Conservation (phyloP, 1,139 yeast genomes). For the Hansenula sp. region DNA sequence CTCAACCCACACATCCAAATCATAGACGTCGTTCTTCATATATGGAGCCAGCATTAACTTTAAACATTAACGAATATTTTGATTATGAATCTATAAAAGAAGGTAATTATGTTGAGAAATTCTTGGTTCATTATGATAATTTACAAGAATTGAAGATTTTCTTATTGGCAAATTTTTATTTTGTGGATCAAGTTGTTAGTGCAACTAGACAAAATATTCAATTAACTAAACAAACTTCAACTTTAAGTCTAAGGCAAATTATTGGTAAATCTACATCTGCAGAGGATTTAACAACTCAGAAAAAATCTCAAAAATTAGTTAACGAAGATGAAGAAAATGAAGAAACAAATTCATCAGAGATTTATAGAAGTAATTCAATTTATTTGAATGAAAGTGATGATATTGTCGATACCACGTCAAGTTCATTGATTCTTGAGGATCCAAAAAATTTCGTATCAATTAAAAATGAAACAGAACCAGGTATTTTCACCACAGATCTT, state of each 20-base stretch:
- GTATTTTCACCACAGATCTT: conserved; percentile 25
- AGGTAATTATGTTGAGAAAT: conserved; percentile 28
- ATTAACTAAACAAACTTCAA: conserved; percentile 14
- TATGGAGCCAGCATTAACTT: conserved; percentile 9
- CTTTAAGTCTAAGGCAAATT: conserved; percentile 17
- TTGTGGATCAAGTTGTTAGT: conserved; percentile 23
- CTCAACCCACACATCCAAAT: not conserved
- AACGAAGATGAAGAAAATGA: conserved; percentile 1
- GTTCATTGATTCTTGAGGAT: conserved; percentile 28
- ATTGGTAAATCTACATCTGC: conserved; percentile 8
- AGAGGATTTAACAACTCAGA: not conserved
- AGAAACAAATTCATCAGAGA: not conserved
- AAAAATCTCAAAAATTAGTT: not conserved
- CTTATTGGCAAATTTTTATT: conserved; percentile 28
- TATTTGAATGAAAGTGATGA: conserved; percentile 17
- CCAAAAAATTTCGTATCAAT: conserved; percentile 29
- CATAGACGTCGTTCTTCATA: conserved; percentile 11
- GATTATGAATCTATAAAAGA: conserved; percentile 29
- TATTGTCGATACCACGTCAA: conserved; percentile 8
- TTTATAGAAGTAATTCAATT: conserved; percentile 14
- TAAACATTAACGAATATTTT: conserved; percentile 25
- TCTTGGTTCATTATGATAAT: conserved; percentile 41
- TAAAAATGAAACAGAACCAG: conserved; percentile 32
- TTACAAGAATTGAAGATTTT: conserved; percentile 37
- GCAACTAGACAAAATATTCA: conserved; percentile 14